These are phyloP conservation scores for Syncephalastrum sp. DNA, from an alignment of 371 early-diverging fungal genomes.

Conservation along the genomic window DNA sequence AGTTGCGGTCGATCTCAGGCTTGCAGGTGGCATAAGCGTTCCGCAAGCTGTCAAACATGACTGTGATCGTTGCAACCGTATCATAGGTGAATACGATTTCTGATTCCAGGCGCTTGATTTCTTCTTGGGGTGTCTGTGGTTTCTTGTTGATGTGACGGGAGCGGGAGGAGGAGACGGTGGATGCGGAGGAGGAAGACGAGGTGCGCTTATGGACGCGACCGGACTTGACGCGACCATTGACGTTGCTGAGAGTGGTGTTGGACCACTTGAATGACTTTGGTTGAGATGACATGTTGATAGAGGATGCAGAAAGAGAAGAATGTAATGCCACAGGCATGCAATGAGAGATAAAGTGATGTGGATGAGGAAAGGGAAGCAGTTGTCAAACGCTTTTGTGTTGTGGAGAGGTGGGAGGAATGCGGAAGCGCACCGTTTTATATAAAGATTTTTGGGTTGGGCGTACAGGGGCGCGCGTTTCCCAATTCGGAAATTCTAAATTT, in stretches of 20 bases:
- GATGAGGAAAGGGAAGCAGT: neutral
- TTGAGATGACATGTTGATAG: slow-evolving; percentile 4
- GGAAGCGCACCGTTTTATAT: too few relatives aligned
- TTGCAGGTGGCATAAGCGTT: slow-evolving; percentile 30
- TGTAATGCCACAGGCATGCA: neutral
- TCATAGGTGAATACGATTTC: slow-evolving; percentile 41
- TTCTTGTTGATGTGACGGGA: slow-evolving; percentile 4
- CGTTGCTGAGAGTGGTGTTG: too few relatives aligned
- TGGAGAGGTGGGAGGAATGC: neutral
- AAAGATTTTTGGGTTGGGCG: too few relatives aligned
- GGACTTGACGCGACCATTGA: slow-evolving; percentile 3
- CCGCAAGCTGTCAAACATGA: slow-evolving; percentile 36
- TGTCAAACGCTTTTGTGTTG: slow-evolving; percentile 4
- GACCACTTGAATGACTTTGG: slow-evolving; percentile 18
- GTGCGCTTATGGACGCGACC: slow-evolving; percentile 19
- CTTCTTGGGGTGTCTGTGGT: slow-evolving; percentile 3
- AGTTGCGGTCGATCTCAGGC: slow-evolving; percentile 21
- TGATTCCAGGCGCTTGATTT: slow-evolving; percentile 23
- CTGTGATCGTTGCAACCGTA: slow-evolving; percentile 33
- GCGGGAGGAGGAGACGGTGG: neutral
- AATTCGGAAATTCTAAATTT: too few relatives aligned
- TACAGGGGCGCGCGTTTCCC: too few relatives aligned
- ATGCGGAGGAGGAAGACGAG: slow-evolving; percentile 7
- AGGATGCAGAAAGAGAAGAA: neutral
- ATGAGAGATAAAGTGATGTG: neutral